Base-by-base conservation (phyloP, 1,139 yeast genomes). In the Lodderomyces beijingensis region DNA sequence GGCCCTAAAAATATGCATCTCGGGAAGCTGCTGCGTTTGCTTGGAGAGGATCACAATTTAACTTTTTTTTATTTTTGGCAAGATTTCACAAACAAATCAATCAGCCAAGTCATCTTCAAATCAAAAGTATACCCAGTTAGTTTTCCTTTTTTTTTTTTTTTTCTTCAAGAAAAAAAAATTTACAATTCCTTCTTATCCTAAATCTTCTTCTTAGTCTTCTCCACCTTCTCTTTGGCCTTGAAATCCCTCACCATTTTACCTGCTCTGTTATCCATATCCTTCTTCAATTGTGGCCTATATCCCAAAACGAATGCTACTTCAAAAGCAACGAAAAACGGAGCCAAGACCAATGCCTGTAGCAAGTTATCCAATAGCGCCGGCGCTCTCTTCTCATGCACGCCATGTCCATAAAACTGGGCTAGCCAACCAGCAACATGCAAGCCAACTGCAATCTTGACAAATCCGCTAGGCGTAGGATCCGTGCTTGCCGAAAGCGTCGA, bases 401-500 rank as follows among this genome's bases (percentile, higher is more conserved):
- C 91, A 51, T 91, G 97, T 4, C 96, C 96, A 38, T 82, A 67
- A 55, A 91, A 88, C 51, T 91, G 97, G n/a, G 78, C 78, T 14
- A 78, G 49, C 97, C 98, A 91, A 10, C 84, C 64, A 2, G 57
- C 30, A 0, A 70, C 52, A 53, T 82, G 84, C 17, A 73, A 44
- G 0, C 40, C 46, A 19, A 60, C 39, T 3, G 75, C 67, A 29
- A 43, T 49, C 28, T 47, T 49, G 35, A 51, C 44, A 34, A 62
- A 67, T 19, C 38, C 47, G 9, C 36, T 31, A 19, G 39, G 31
- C 14, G 50, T 25, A 2, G 64, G 39, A 19, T 70, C 45, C 5
- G 51, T 37, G 11, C 10, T 18, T 4, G 40, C 25, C 11, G 41
- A 42, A 35, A 59, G 44, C 4, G 41, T 31, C 27, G 41, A 33